Conservation (phyloP, 768 basidiomycete genomes). For the Saitozyma sp. region DNA sequence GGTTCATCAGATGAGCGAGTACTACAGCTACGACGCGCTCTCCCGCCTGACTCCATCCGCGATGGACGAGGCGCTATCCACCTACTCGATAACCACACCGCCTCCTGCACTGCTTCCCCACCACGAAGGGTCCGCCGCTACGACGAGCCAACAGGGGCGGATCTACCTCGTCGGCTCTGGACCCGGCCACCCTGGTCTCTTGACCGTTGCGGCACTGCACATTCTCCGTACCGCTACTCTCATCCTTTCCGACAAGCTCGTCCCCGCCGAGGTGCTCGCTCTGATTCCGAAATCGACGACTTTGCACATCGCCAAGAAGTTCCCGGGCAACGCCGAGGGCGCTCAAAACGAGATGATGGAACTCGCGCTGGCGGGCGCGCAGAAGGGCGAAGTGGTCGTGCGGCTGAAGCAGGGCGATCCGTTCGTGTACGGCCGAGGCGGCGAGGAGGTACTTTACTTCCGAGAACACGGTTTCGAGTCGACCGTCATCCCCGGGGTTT, state of each 20-base stretch:
- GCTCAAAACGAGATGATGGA: slow-evolving; percentile 95
- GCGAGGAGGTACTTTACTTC: slow-evolving; percentile 93
- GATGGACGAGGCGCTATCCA: slow-evolving; percentile 64
- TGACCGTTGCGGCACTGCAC: slow-evolving; percentile 81
- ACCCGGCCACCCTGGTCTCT: slow-evolving; percentile 87
- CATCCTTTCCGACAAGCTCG: slow-evolving; percentile 94
- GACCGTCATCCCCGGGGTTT: slow-evolving; percentile 83
- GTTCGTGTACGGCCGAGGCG: slow-evolving; percentile 86
- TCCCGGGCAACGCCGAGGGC: slow-evolving; percentile 94
- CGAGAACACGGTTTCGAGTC: slow-evolving; percentile 79
- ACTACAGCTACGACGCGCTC: slow-evolving; percentile 81
- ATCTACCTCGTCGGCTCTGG: slow-evolving; percentile 92
- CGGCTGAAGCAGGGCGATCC: slow-evolving; percentile 98
- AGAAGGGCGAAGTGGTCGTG: slow-evolving; percentile 77
- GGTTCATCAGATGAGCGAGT: slow-evolving; percentile 95
- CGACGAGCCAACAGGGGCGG: slow-evolving; percentile 57
- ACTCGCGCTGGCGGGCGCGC: slow-evolving; percentile 78
- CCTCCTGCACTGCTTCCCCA: slow-evolving; percentile 18
- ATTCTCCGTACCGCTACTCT: slow-evolving; percentile 79
- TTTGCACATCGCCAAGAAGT: slow-evolving; percentile 90
- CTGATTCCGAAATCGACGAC: slow-evolving; percentile 69
- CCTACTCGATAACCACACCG: slow-evolving; percentile 26
- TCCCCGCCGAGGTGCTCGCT: slow-evolving; percentile 80
- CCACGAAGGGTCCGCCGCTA: slow-evolving; percentile 24
- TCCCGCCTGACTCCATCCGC: slow-evolving; percentile 67